Evolutionary conservation across 345 rosid genomes (phyloP).

Genomic region (Syzygium aromaticum): DNA sequence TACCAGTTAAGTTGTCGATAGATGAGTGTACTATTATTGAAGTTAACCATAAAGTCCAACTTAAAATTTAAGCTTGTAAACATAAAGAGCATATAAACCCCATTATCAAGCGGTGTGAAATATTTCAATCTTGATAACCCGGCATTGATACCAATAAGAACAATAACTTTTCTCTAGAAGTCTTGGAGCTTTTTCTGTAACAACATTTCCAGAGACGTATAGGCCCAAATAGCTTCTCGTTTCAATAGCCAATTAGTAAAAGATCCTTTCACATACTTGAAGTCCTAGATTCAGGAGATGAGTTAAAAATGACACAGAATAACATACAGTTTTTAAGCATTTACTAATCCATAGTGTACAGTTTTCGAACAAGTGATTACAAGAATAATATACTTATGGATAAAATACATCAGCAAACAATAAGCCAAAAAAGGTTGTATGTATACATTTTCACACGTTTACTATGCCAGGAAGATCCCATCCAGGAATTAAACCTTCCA

Average conservation of each 20-base stretch:
- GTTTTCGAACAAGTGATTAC: neutral
- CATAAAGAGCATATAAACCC: no score
- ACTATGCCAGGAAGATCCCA: neutral
- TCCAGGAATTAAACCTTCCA: neutral
- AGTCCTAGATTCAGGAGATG: neutral
- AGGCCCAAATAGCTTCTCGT: no score
- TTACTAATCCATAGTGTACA: neutral
- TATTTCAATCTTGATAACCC: neutral
- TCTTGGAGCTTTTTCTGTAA: neutral
- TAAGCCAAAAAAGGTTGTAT: neutral
- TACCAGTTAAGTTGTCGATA: neutral
- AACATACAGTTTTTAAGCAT: neutral
- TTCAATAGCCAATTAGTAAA: neutral
- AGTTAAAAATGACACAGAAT: no score
- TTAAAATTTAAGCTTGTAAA: fast-evolving
- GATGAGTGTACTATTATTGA: neutral
- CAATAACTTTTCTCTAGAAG: neutral
- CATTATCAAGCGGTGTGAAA: neutral
- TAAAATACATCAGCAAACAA: neutral
- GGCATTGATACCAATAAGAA: fast-evolving
- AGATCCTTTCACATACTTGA: neutral
- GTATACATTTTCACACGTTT: neutral
- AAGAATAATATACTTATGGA: neutral
- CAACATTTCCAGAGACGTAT: neutral
- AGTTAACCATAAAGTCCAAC: neutral